Evolutionary conservation across 2,329 filamentous ascomycete species (phyloP), one percentile per base, ranked within the genome.

Genomic region (Torrubiella hemipterigena): DNA sequence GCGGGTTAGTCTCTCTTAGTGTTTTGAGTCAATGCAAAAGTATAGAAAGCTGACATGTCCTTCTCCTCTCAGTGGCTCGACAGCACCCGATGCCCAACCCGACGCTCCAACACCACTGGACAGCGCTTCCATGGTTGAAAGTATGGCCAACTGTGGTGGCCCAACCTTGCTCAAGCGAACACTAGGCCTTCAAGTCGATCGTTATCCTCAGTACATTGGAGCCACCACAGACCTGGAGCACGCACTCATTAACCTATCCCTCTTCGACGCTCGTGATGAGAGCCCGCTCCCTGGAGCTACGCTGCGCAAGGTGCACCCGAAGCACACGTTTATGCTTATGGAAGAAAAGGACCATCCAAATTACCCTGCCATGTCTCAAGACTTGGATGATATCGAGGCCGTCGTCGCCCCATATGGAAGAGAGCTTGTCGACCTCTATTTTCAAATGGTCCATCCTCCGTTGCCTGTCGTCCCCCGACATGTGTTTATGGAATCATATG

Each of bases 381-480:
- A 84, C 42, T 58, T 75, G 41, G 75, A 79, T 41, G 75, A 75
- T 40, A 76, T 93, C 44, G 82, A 93, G 58, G 69, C 70, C 33
- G 65, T 85, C 24, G 79, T 93, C 20, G 69, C 74, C 15, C 80
- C 82, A 4, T 72, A 91, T 51, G 84, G 84, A n/a, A 74, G 75
- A 33, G 71, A 70, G 31, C 61, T 93, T 35, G 71, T 93, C 42
- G 78, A 86, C 42, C 61, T 91, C 23, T 93, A 87, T 61, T 93
- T 93, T 50, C 69, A 73, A 38, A 69, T 82, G 38, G 77, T 91
- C 15, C 84, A 91, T 50, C 82, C 82, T 1, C 79, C 70, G 42
- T 87, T 86, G 45, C 84, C 84, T 15, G 82, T 93, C 43, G 67
- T 91, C 23, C 81, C 91, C 49, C 87, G 86, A 56, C 69, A 74